Conservation (phyloP, 306 rosid genomes). For the Carpinus viminea region DNA sequence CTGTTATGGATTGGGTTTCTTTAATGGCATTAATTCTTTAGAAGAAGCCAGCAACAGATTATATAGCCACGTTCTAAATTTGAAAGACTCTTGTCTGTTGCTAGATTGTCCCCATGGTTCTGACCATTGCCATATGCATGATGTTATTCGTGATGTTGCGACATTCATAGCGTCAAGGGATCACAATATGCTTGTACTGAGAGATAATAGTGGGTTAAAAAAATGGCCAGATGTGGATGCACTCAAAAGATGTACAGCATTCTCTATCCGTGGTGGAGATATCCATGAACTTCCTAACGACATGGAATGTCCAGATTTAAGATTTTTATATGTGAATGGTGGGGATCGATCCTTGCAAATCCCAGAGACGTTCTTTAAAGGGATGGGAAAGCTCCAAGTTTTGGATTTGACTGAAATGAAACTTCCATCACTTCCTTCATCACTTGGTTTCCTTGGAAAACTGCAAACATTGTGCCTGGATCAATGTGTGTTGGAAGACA, state of each 20-base stretch:
- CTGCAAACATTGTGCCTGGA: neutral
- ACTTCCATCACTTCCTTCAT: neutral
- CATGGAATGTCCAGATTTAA: neutral
- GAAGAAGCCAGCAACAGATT: conserved; percentile 1
- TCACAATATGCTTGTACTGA: neutral
- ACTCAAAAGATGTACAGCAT: neutral
- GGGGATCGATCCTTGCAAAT: fast-evolving
- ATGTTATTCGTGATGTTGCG: conserved; percentile 13
- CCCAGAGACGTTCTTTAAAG: conserved; percentile 3
- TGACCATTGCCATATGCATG: neutral
- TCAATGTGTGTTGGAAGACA: neutral
- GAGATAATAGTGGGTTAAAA: fast-evolving
- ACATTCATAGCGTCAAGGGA: neutral
- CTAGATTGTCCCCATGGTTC: neutral
- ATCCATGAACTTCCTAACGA: neutral
- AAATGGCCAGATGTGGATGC: neutral
- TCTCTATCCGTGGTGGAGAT: fast-evolving
- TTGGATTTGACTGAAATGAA: neutral
- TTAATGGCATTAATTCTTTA: neutral
- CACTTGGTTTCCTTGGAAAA: neutral
- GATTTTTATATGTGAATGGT: fast-evolving
- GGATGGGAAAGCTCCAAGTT: neutral
- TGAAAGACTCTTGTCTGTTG: conserved; percentile 1
- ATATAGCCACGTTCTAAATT: neutral
- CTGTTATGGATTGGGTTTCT: conserved; percentile 24